Evolutionary conservation across 192 early-diverging fungal genomes (phyloP).

Genomic region (Podila epigama): DNA sequence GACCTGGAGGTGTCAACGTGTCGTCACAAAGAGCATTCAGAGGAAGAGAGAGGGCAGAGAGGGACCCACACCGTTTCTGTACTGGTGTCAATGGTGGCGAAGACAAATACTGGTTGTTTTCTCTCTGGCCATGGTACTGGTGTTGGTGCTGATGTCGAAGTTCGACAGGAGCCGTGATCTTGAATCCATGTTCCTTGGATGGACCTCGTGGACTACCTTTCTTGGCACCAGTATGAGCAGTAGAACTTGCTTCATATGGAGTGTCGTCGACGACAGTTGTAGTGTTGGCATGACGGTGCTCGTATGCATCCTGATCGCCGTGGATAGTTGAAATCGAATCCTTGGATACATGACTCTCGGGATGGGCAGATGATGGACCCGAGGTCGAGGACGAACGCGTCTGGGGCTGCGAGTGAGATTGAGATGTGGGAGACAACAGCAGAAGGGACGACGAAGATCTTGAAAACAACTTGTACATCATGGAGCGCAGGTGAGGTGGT

Average conservation of each 20-base stretch:
- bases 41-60: not conserved
- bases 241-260: not conserved
- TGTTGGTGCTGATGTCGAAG: not conserved
- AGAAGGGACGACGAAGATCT: constrained; percentile 2
- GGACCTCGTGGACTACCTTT: not conserved
- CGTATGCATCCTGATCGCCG: not conserved
- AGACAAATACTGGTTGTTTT: not conserved
- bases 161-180: constrained; percentile 19
- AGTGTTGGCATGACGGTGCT: not conserved
- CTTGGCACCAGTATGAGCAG: not conserved
- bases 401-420: too few relatives aligned
- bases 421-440: not conserved
- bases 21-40: not conserved
- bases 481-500: constrained; percentile 3
- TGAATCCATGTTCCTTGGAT: constrained; percentile 13
- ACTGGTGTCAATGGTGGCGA: not conserved
- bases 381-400: too few relatives aligned
- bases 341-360: not conserved
- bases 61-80: not conserved
- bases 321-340: not conserved
- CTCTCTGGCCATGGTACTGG: not conserved
- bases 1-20: not conserved
- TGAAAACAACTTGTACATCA: constrained; percentile 32
- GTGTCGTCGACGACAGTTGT: not conserved
- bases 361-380: not conserved